Evolutionary conservation across 192 early-diverging fungal species (phyloP).

Genomic region (Umbelopsis isabellina): DNA sequence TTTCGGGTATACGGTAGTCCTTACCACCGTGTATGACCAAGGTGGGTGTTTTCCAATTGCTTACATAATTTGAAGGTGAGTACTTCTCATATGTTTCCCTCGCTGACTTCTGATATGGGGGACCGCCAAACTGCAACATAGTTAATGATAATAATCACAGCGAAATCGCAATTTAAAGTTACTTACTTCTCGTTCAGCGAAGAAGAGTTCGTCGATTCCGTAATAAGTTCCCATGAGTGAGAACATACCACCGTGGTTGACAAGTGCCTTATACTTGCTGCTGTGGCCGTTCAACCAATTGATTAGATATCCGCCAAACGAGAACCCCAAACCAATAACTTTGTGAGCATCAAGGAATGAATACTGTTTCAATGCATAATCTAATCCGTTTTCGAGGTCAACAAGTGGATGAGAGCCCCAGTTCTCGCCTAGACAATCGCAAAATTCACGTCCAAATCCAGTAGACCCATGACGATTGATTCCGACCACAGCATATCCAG

Average conservation of each 20-base stretch:
- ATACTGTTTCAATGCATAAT: constrained; percentile 51
- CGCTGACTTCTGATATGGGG: constrained; percentile 55
- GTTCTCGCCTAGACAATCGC: constrained; percentile 62
- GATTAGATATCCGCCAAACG: constrained; percentile 80
- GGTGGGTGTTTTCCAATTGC: constrained; percentile 71
- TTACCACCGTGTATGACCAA: constrained; percentile 69
- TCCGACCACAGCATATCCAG: constrained; percentile 64
- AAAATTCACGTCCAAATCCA: constrained; percentile 71
- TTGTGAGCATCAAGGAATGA: constrained; percentile 53
- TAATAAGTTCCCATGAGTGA: constrained; percentile 59
- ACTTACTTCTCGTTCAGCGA: constrained; percentile 69
- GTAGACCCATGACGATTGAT: constrained; percentile 77
- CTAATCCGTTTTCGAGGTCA: constrained; percentile 71
- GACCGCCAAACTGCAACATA: constrained; percentile 50
- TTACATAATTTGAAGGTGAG: constrained; percentile 62
- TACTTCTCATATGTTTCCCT: constrained; percentile 57
- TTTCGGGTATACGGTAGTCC: constrained; percentile 71
- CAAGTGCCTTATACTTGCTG: constrained; percentile 59
- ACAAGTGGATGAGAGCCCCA: constrained; percentile 77
- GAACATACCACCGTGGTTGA: constrained; percentile 75
- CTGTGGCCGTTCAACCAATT: constrained; percentile 80
- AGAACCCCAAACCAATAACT: constrained; percentile 64
- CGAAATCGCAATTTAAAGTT: too few species aligned
- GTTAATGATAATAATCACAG: background rate
- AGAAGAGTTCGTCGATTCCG: constrained; percentile 79